phyloP scores from a whole-genome alignment of 345 rosid species.

The Salix viminalis region DNA sequence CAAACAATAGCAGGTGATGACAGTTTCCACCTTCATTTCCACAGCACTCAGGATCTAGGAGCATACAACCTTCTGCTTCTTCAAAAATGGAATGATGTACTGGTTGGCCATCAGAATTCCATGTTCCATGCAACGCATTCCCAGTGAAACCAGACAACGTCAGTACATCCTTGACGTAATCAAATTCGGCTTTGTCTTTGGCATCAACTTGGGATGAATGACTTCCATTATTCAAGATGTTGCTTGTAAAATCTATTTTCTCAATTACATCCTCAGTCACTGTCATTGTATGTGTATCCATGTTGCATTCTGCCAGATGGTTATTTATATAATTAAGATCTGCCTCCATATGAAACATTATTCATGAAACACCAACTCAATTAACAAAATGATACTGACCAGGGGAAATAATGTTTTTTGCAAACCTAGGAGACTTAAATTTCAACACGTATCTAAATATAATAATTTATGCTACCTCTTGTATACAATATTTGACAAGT shows the following conservation, averaged over 20 bases:
- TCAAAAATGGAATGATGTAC: conserved; percentile 50
- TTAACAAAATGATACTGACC: neutral
- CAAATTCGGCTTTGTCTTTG: conserved; percentile 45
- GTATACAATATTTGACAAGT: no score
- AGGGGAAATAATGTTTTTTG: neutral
- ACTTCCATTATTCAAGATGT: conserved; percentile 2
- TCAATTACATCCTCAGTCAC: neutral
- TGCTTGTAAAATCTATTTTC: conserved; percentile 7
- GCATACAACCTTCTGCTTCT: conserved; percentile 45
- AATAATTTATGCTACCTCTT: no score
- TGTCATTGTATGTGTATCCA: neutral
- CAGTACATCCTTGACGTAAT: conserved; percentile 63
- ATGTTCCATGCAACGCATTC: conserved; percentile 45
- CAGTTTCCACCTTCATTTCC: conserved; percentile 39
- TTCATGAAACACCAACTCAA: neutral
- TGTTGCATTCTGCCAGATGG: conserved; percentile 10
- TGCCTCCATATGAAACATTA: neutral
- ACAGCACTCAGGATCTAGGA: conserved; percentile 41
- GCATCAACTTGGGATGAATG: conserved; percentile 31
- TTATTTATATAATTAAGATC: conserved; percentile 3
- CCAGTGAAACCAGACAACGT: conserved; percentile 64
- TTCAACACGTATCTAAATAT: no score
- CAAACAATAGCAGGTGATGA: conserved; percentile 46
- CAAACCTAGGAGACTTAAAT: neutral
- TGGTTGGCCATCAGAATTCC: conserved; percentile 68